A percentile compares a stretch with the other conserved stretches of the same genome.
These are phyloP conservation scores for Talaromyces atroroseus DNA, from an alignment of 2,329 filamentous ascomycete genomes.

Conservation along the genomic window DNA sequence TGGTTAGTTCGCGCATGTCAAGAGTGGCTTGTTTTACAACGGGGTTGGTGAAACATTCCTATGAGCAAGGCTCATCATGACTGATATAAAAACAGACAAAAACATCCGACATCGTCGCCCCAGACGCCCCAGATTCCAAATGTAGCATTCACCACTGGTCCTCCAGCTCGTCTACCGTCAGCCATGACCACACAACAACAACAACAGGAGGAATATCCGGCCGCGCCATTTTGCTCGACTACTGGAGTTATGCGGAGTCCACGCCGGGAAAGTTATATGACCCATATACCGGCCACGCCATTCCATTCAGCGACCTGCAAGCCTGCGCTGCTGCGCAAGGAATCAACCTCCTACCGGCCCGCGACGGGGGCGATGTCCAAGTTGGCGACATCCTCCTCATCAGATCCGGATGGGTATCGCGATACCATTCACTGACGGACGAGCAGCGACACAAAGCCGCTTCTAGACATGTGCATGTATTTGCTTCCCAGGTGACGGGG, in stretches of 20 bases:
- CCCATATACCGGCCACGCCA: slow-evolving; percentile 49
- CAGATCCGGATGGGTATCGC: slow-evolving; percentile 57
- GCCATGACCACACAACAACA: slow-evolving; percentile 16
- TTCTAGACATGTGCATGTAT: slow-evolving; percentile 19
- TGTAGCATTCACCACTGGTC: slow-evolving; percentile 42
- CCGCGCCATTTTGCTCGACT: slow-evolving; percentile 40
- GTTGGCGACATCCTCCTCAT: slow-evolving; percentile 63
- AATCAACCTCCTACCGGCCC: slow-evolving; percentile 54
- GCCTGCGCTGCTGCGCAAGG: slow-evolving; percentile 56
- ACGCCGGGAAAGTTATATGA: slow-evolving; percentile 46
- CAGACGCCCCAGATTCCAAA: slow-evolving; percentile 26
- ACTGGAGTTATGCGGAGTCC: slow-evolving; percentile 43
- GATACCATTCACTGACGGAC: slow-evolving; percentile 46
- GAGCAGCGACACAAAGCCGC: slow-evolving; percentile 30
- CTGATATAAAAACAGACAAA: slow-evolving; percentile 23
- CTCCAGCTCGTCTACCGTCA: slow-evolving; percentile 16
- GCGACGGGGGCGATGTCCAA: slow-evolving; percentile 51
- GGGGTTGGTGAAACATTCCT: slow-evolving; percentile 23
- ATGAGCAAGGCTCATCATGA: background rate
- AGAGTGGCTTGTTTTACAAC: slow-evolving; percentile 37
- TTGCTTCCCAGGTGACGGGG: background rate
- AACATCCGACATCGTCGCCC: slow-evolving; percentile 30
- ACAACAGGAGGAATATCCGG: slow-evolving; percentile 32
- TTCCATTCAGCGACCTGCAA: slow-evolving; percentile 52
- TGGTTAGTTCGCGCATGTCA: slow-evolving; percentile 33